Evolutionary conservation across 2,329 filamentous ascomycete species (phyloP), one percentile per base, ranked within the genome.

Genomic region (Phialemoniopsis sp.): DNA sequence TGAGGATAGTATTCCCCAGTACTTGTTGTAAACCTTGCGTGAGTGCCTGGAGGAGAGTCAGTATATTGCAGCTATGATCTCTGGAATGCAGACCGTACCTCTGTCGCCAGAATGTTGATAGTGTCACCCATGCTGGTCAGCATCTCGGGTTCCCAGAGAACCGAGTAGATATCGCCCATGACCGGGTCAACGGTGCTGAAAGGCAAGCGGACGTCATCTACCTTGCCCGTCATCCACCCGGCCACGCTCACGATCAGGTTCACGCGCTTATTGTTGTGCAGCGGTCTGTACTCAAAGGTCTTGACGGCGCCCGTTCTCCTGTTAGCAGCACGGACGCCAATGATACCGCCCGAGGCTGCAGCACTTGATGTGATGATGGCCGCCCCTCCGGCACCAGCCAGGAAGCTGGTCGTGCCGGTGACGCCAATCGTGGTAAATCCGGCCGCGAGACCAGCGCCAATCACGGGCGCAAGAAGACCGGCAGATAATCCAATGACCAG

Each of bases 141-240:
- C 90, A 98, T 95, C 58, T 98, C 93, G 4, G 93, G 94, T 62
- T 98, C 93, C 90, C 93, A 98, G 42, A 94, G 72, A 10, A 98
- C 84, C 1, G 91, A 96, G 66, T 98, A 98, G 13, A 98, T 82
- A 57, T 98, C 93, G 12, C 93, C 93, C 93, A 98, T 98, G 46
- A 97, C 80, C 1, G 94, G 89, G 60, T 98, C 90, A 7, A 98
- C 85, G 0, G 94, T 98, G 67, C 89, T 96, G 63, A 87, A 98
- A 8, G 93, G 93, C 54, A 98, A 66, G 44, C 93, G 87, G 36
- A 98, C 90, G 60, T 98, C 93, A 64, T 98, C 93, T 38, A 95
- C 83, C 57, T 95, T 97, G 54, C 94, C 93, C 31, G 89, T 96
- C 86, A 98, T 94, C 93, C 93, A 98, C 4, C 93, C 93, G 1